phyloP scores from a whole-genome alignment of 2,329 filamentous ascomycete genomes.

The Arthroderma uncinatum region DNA sequence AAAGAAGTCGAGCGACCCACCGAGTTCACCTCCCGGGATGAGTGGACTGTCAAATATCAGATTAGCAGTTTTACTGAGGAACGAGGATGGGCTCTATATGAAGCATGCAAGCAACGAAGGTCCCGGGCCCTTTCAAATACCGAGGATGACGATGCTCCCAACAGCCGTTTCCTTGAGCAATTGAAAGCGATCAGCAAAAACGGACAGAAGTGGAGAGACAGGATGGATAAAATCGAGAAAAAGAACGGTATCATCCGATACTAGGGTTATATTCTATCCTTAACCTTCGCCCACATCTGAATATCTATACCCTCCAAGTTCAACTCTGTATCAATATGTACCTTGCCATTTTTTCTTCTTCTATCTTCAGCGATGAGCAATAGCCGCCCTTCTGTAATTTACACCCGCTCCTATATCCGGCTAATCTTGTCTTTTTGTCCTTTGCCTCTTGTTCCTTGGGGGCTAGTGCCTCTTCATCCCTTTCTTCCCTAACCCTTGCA shows the following conservation, averaged over 20 bases:
- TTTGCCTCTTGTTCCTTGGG: background rate
- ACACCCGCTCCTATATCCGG: no score
- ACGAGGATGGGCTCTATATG: conserved; percentile 45
- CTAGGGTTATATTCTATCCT: background rate
- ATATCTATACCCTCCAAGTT: background rate
- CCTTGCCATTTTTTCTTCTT: background rate
- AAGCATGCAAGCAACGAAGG: conserved; percentile 46
- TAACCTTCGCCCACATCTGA: background rate
- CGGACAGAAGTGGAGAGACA: conserved; percentile 49
- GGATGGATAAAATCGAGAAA: conserved; percentile 44
- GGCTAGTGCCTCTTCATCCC: background rate
- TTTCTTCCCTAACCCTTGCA: background rate
- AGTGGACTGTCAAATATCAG: conserved; percentile 70
- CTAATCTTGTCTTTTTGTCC: no score
- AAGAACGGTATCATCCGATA: conserved; percentile 26
- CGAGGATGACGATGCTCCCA: conserved; percentile 33
- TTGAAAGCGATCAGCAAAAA: conserved; percentile 40
- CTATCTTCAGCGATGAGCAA: background rate
- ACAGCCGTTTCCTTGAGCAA: background rate
- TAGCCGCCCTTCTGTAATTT: background rate
- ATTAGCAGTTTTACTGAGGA: conserved; percentile 49
- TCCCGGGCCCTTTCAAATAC: conserved; percentile 32
- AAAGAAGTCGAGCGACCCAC: conserved; percentile 50
- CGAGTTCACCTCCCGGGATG: conserved; percentile 34
- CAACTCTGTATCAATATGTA: background rate